Percentiles rank a stretch among this genome's conserved stretches.
Conservation (phyloP, 2,329 filamentous ascomycete genomes). For the Penicillium sp. region DNA sequence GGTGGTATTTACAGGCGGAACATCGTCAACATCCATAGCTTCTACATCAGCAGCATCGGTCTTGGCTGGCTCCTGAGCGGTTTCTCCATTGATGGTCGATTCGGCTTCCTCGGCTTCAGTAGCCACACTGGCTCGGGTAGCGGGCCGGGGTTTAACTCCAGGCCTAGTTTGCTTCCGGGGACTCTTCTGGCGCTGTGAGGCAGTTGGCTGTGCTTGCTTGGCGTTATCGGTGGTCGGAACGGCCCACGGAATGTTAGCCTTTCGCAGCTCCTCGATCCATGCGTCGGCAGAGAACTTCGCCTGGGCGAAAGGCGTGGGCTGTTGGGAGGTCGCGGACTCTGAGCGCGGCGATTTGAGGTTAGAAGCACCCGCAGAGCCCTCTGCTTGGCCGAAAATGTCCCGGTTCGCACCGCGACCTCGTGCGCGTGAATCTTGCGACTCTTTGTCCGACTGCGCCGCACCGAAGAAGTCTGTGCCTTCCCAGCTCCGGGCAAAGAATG, state of each 20-base stretch:
- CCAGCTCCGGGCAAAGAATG: too few relatives aligned
- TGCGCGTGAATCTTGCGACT: too few relatives aligned
- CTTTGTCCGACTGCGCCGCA: too few relatives aligned
- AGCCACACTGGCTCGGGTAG: conserved; percentile 31
- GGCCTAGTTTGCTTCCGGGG: conserved; percentile 29
- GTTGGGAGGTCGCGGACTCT: too few relatives aligned
- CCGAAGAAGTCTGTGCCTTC: too few relatives aligned
- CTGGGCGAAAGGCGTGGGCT: conserved; percentile 26
- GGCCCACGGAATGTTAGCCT: conserved; percentile 28
- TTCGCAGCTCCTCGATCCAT: conserved; percentile 33
- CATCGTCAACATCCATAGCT: conserved; percentile 44
- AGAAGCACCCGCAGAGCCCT: too few relatives aligned
- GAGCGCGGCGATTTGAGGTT: too few relatives aligned
- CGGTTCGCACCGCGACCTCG: too few relatives aligned
- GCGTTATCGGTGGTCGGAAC: conserved; percentile 24
- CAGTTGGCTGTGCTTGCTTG: conserved; percentile 22
- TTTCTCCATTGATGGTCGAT: conserved; percentile 22
- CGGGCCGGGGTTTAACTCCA: conserved; percentile 21
- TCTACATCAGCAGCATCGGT: conserved; percentile 23
- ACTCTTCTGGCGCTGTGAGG: conserved; percentile 25
- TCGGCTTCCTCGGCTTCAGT: conserved; percentile 35
- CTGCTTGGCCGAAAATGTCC: conserved; percentile 14
- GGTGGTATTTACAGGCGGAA: too few relatives aligned
- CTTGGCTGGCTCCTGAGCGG: conserved; percentile 13
- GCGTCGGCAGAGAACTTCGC: conserved; percentile 33